Evolutionary conservation across 768 basidiomycete species (phyloP), one percentile per base, ranked within the genome.

Genomic region (Leccinum broughii): DNA sequence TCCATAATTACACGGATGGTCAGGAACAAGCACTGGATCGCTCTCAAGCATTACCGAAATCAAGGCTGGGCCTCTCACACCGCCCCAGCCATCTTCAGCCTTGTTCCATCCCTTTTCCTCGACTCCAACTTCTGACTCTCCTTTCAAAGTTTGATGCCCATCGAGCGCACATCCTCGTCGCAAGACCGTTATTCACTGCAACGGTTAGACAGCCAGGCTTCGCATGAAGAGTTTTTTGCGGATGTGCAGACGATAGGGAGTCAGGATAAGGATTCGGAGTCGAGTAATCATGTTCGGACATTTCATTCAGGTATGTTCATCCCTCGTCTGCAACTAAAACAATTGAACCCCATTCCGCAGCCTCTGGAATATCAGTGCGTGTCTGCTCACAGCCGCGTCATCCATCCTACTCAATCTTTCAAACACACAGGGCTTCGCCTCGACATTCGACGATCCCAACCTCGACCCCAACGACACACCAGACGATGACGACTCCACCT

Each of bases 391-490:
- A 0, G 28, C 15, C 5, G 6, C 26, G 5, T 49, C 48, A 5
- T 49, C 48, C 48, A 24, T 50, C 26, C 28, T n/a, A 51, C 50
- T 26, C 14, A 7, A 22, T 50, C 26, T 9, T 17, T 15, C 6
- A 22, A 20, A 15, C 24, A 13, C 28, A n/a, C 26, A 51, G 50
- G 28, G 10, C 28, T 30, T 10, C 5, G 4, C 50, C 15, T 51
- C 50, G 1, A 51, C 9, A 9, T 64, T 70, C 3, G 61, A 69
- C 51, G 72, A 73, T 28, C 72, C 72, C 1, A 73, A 73, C 48
- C 59, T 71, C 35, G 68, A 72, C 54, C 51, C 60, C n/a, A 48
- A 34, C 32, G 55, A n/a, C 8, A 30, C 34, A 3, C 4, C 20
- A 24, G 63, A 66, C 8, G 44, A 46, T 20, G 44, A 46, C 11